A percentile compares a stretch with the other conserved stretches of the same genome.
phyloP scores from a whole-genome alignment of 1,139 yeast species.

The Kurtzmaniella quercitrusa region DNA sequence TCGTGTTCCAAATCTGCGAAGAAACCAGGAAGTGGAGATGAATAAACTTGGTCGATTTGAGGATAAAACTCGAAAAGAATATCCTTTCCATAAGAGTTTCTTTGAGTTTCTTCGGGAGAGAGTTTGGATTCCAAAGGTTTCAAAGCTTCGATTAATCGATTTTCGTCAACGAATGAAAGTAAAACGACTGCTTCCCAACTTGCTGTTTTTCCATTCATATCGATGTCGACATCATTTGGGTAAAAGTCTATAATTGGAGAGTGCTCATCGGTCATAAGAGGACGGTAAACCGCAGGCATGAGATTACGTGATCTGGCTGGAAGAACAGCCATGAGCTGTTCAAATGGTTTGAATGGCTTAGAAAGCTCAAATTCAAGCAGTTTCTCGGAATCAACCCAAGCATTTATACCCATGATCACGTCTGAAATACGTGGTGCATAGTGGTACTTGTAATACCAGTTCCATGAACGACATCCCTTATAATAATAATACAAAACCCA shows the following conservation, averaged over 20 bases:
- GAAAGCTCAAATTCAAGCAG: conserved; percentile 65
- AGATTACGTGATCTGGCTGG: conserved; percentile 87
- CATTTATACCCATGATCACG: conserved; percentile 63
- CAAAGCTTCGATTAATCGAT: conserved; percentile 68
- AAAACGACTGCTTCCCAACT: conserved; percentile 99
- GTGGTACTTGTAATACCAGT: conserved; percentile 86
- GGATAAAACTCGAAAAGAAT: conserved; percentile 72
- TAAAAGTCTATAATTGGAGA: conserved; percentile 91
- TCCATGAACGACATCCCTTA: conserved; percentile 90
- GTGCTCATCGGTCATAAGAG: conserved; percentile 80
- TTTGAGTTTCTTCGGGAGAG: conserved; percentile 60
- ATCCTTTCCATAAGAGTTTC: conserved; percentile 75
- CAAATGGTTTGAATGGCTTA: conserved; percentile 84
- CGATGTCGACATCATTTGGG: conserved; percentile 85
- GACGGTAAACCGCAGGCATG: conserved; percentile 75
- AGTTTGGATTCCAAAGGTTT: conserved; percentile 58
- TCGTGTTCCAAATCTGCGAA: conserved; percentile 77
- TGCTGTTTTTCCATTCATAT: conserved; percentile 91
- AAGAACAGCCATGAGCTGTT: conserved; percentile 95
- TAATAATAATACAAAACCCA: conserved; percentile 94
- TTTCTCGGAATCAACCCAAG: conserved; percentile 32
- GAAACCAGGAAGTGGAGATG: conserved; percentile 75
- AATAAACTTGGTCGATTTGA: conserved; percentile 63
- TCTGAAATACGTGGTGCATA: conserved; percentile 94
- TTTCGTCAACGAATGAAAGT: conserved; percentile 86